These are phyloP conservation scores for Emydomyces testavorans DNA, from an alignment of 2,329 filamentous ascomycete genomes.

Conservation along the genomic window DNA sequence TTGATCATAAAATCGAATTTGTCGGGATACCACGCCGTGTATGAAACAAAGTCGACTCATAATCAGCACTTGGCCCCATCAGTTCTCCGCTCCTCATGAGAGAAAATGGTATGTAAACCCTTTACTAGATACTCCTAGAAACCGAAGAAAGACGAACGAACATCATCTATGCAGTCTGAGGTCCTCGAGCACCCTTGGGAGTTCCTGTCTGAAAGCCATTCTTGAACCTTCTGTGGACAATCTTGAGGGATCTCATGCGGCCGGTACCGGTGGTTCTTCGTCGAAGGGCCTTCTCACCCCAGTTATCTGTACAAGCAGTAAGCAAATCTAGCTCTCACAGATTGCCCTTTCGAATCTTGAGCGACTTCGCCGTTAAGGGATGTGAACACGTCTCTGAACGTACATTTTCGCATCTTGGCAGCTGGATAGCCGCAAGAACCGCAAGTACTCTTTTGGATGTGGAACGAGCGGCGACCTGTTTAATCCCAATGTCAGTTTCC, in stretches of 20 bases:
- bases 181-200: conserved; percentile 71
- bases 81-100: conserved; percentile 8
- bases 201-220: conserved; percentile 92
- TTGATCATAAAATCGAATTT: conserved; percentile 8
- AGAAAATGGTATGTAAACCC: conserved; percentile 28
- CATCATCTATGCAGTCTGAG: conserved; percentile 35
- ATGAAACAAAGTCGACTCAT: conserved; percentile 12
- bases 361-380: not conserved
- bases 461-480: conserved; percentile 84
- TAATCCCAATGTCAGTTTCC: conserved; percentile 10
- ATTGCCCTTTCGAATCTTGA: not conserved
- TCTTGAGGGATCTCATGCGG: conserved; percentile 90
- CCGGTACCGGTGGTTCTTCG: conserved; percentile 98
- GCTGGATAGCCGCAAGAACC: conserved; percentile 90
- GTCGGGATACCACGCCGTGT: conserved; percentile 9
- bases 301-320: conserved; percentile 63
- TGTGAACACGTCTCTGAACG: conserved; percentile 29
- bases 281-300: conserved; percentile 99
- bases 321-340: conserved; percentile 2
- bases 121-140: conserved; percentile 29
- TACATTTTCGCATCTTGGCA: conserved; percentile 98
- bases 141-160: conserved; percentile 16
- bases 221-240: conserved; percentile 83
- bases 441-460: conserved; percentile 99
- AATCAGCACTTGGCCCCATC: conserved; percentile 8